Evolutionary conservation across 768 basidiomycete genomes (phyloP).

Genomic region (Suillus placidus): DNA sequence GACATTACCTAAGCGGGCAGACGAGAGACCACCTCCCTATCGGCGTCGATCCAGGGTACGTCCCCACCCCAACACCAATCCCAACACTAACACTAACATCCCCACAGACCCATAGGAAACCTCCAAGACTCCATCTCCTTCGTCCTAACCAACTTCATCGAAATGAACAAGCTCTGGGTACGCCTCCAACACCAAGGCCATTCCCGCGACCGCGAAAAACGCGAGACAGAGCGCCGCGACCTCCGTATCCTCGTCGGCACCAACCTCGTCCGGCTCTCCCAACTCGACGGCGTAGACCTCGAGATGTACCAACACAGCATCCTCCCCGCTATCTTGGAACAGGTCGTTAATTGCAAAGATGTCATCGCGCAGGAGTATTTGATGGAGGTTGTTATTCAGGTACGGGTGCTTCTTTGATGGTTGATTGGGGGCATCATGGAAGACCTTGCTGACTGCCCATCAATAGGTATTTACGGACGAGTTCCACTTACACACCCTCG

Average conservation of each 20-base stretch:
- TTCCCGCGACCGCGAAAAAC: slow-evolving; percentile 94
- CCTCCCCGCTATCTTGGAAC: slow-evolving; percentile 91
- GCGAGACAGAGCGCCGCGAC: slow-evolving; percentile 94
- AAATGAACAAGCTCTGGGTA: slow-evolving; percentile 99
- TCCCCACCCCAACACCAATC: slow-evolving; percentile 4
- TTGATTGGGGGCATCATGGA: not conserved
- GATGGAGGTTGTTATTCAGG: slow-evolving; percentile 99
- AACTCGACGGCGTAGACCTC: slow-evolving; percentile 95
- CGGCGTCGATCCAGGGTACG: slow-evolving; percentile 81
- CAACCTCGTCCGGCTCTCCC: slow-evolving; percentile 92
- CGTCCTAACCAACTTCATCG: slow-evolving; percentile 97
- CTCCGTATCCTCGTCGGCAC: slow-evolving; percentile 96
- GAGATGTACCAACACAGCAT: slow-evolving; percentile 87
- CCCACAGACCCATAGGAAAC: slow-evolving; percentile 75
- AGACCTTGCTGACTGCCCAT: not conserved
- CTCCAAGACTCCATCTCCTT: slow-evolving; percentile 95
- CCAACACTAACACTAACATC: not conserved
- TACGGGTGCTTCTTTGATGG: slow-evolving; percentile 26
- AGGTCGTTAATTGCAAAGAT: slow-evolving; percentile 98
- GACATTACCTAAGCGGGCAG: slow-evolving; percentile 97
- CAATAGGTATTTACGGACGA: slow-evolving; percentile 96
- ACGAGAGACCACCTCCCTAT: slow-evolving; percentile 94
- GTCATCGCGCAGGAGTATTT: slow-evolving; percentile 98
- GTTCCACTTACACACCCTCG: slow-evolving; percentile 95
- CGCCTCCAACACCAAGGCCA: slow-evolving; percentile 98